phyloP scores from a whole-genome alignment of 257 asterid genomes.

The Capsicum rhomboideum region DNA sequence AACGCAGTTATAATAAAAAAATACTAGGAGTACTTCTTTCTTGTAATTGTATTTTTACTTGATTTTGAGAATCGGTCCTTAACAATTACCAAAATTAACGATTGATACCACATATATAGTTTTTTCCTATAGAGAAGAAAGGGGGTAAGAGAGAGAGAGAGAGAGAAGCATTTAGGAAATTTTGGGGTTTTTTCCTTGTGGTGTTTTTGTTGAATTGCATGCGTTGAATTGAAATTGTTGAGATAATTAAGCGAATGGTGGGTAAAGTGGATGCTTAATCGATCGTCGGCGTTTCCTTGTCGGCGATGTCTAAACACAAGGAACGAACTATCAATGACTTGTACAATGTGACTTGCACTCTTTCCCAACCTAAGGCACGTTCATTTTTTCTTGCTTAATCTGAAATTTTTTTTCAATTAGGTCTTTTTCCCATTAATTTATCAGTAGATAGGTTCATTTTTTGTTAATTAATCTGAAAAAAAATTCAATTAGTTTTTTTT shows the following conservation, averaged over 20 bases:
- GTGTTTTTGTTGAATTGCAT: neutral
- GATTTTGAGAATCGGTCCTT: neutral
- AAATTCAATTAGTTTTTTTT: neutral
- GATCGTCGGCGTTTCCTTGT: conserved; percentile 8
- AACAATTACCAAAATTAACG: neutral
- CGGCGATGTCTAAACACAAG: conserved; percentile 45
- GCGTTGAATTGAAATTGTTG: neutral
- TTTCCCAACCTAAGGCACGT: conserved; percentile 49
- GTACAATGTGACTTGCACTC: conserved; percentile 43
- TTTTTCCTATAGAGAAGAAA: neutral
- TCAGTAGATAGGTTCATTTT: conserved; percentile 6
- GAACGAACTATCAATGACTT: conserved; percentile 45
- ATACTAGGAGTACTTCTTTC: too few relatives aligned
- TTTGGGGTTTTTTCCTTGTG: neutral
- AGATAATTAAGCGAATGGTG: conserved; percentile 5
- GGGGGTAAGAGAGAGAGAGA: neutral
- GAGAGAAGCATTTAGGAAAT: neutral
- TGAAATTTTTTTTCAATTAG: conserved; percentile 15
- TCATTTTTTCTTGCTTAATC: neutral
- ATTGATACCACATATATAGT: neutral
- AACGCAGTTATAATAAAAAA: too few relatives aligned
- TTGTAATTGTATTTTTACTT: neutral
- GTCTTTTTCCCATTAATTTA: conserved; percentile 12
- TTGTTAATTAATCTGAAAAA: too few relatives aligned
- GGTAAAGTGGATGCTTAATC: conserved; percentile 34